Evolutionary conservation across 305 asterid genomes (phyloP).

Genomic region (Ruellia speciosa): DNA sequence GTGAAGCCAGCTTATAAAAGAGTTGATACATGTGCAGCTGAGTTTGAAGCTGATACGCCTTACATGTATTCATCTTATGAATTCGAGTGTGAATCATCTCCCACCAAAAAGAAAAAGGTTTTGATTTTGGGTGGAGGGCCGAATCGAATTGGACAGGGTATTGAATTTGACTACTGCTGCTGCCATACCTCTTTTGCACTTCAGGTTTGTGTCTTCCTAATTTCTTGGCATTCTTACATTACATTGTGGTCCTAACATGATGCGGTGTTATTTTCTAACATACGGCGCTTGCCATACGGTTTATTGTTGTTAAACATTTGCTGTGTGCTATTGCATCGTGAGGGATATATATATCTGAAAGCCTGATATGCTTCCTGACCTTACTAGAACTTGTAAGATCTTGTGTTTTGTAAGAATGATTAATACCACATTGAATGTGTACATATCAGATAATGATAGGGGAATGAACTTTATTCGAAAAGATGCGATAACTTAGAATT

Average conservation of each 20-base stretch:
- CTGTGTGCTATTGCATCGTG: too few relatives aligned
- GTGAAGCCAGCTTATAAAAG: slow-evolving; percentile 81
- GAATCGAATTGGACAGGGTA: slow-evolving; percentile 93
- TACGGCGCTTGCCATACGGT: too few relatives aligned
- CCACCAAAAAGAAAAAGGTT: slow-evolving; percentile 67
- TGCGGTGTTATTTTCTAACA: not conserved
- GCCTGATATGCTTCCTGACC: too few relatives aligned
- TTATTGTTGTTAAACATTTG: too few relatives aligned
- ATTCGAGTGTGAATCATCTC: slow-evolving; percentile 80
- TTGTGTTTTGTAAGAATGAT: too few relatives aligned
- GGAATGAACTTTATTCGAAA: too few relatives aligned
- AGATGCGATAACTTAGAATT: too few relatives aligned
- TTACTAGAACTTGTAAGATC: too few relatives aligned
- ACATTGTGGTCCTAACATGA: not conserved
- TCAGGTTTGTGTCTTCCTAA: slow-evolving; percentile 50
- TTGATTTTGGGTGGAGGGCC: slow-evolving; percentile 97
- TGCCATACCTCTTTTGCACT: slow-evolving; percentile 94
- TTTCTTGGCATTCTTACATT: slow-evolving; percentile 13
- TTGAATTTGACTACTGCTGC: slow-evolving; percentile 96
- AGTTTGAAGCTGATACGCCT: slow-evolving; percentile 95
- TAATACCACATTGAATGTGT: too few relatives aligned
- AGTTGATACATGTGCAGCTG: slow-evolving; percentile 98
- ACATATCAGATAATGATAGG: too few relatives aligned
- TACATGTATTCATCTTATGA: slow-evolving; percentile 92
- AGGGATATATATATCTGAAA: too few relatives aligned